Evolutionary conservation across 345 rosid species (phyloP), one percentile per base, ranked within the genome.

Genomic region (Hevea brasiliensis): DNA sequence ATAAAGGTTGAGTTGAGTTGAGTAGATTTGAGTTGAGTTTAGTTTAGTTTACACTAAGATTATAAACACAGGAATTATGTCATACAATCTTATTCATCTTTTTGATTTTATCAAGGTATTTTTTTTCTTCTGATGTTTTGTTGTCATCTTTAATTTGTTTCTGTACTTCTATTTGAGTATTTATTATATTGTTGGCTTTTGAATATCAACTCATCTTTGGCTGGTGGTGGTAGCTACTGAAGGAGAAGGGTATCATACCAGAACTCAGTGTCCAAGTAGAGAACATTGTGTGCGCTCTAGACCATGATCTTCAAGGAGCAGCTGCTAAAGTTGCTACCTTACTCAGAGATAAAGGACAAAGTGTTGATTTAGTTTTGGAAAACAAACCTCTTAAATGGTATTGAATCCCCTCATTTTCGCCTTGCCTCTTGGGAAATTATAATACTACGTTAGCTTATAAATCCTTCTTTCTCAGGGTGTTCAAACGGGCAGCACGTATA

Each of bases 361-460:
- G 86, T 61, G 95, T 89, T 55, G 97, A 94, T 81, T 78, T 94
- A 65, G 94, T 92, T 66, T 81, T 94, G 87, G 97, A 90, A 85
- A 84, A 61, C 83, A 94, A 94, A 86, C 91, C 97, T 9, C 76
- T 94, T 40, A 94, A 90, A 83, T 92, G 98, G 92, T 88, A 88
- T 59, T 32, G 2, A 59, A 11, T 44, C 63, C 15, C 37, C 1
- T 47, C 56, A 24, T 45, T 51, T 29, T 45, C 24, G 45, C 60
- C 44, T 32, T 32, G 54, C 41, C 21, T 32, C 37, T 32, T 32
- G 4, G 37, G 2, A 32, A 32, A 32, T 32, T 1, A 4, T 32
- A 32, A 32, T 32, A 32, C 4, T 32, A 32, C 4, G 37, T 57
- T 26, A 15, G 21, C 15, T 27, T 37, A 40, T 59, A 18, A 17